These are phyloP conservation scores for Lophiotrema nucula DNA, from an alignment of 495 filamentous ascomycete genomes.

Conservation along the genomic window DNA sequence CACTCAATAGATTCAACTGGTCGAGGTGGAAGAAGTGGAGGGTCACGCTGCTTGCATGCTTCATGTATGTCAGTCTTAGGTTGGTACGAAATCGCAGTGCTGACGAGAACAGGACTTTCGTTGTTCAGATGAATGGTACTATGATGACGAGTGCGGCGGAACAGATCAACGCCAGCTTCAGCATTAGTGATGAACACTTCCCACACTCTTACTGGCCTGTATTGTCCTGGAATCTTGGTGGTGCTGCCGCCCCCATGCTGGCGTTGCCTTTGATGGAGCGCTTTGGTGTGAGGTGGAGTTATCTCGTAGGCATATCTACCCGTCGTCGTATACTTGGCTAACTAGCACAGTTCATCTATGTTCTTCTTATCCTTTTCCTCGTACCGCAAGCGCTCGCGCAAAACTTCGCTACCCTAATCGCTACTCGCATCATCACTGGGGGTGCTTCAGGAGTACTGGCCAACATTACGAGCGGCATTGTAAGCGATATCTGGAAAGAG, in stretches of 20 bases:
- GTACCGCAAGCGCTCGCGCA: conserved; percentile 51
- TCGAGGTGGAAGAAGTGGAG: conserved; percentile 34
- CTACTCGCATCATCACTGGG: conserved; percentile 51
- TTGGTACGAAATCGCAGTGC: not conserved
- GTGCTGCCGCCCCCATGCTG: conserved; percentile 47
- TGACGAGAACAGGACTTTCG: conserved; percentile 31
- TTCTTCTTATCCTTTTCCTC: conserved; percentile 47
- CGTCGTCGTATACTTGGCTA: not conserved
- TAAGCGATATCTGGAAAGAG: conserved; percentile 51
- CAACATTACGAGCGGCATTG: conserved; percentile 48
- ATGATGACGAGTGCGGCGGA: conserved; percentile 47
- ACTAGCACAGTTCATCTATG: conserved; percentile 34
- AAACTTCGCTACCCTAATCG: conserved; percentile 52
- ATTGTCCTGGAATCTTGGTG: conserved; percentile 52
- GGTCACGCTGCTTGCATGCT: conserved; percentile 36
- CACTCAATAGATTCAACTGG: conserved; percentile 34
- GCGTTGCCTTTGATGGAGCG: conserved; percentile 55
- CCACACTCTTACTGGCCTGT: conserved; percentile 56
- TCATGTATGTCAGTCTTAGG: conserved; percentile 20
- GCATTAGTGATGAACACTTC: conserved; percentile 48
- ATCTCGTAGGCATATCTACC: conserved; percentile 36
- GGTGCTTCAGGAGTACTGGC: conserved; percentile 48
- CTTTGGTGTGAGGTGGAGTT: conserved; percentile 49
- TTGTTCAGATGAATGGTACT: conserved; percentile 45
- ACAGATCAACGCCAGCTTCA: conserved; percentile 44